Conservation (phyloP, 495 filamentous ascomycete species). For the Penicillium canescens region DNA sequence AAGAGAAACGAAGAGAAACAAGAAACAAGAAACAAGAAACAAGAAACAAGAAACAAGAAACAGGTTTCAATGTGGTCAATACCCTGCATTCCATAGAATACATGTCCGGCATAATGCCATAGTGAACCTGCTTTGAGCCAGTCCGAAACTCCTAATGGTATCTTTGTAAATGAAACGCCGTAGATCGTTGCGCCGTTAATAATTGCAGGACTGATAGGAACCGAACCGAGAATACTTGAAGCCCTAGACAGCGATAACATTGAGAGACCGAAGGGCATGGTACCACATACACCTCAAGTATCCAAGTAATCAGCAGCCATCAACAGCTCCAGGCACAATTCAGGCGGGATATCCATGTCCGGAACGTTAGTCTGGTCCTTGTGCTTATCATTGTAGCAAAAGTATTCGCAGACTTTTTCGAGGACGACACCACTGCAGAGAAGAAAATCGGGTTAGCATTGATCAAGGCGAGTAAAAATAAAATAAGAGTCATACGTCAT, state of each 20-base stretch:
- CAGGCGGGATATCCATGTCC: slow-evolving; percentile 83
- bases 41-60: neutral
- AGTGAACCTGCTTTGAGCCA: neutral
- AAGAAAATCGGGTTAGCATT: slow-evolving; percentile 2
- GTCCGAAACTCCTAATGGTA: slow-evolving; percentile 14
- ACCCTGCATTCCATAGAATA: slow-evolving; percentile 4
- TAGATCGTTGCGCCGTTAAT: slow-evolving; percentile 21
- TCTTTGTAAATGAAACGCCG: neutral
- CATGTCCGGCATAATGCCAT: slow-evolving; percentile 2
- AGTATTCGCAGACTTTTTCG: slow-evolving; percentile 90
- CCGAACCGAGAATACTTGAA: neutral
- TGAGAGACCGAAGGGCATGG: neutral
- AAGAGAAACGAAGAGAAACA: too few relatives aligned
- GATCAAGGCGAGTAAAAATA: neutral
- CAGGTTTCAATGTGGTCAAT: neutral
- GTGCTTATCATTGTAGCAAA: slow-evolving; percentile 85
- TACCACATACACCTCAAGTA: slow-evolving; percentile 29
- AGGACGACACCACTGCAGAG: slow-evolving; percentile 69
- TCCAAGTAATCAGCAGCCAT: slow-evolving; percentile 79
- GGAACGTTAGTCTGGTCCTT: slow-evolving; percentile 73
- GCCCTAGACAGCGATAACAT: neutral
- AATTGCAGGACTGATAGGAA: neutral
- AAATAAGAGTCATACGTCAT: slow-evolving; percentile 60
- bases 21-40: neutral
- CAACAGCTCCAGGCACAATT: slow-evolving; percentile 77